Evolutionary conservation across 192 early-diverging fungal genomes (phyloP), one percentile per base, ranked within the genome.

Genomic region (Mortierella claussenii): DNA sequence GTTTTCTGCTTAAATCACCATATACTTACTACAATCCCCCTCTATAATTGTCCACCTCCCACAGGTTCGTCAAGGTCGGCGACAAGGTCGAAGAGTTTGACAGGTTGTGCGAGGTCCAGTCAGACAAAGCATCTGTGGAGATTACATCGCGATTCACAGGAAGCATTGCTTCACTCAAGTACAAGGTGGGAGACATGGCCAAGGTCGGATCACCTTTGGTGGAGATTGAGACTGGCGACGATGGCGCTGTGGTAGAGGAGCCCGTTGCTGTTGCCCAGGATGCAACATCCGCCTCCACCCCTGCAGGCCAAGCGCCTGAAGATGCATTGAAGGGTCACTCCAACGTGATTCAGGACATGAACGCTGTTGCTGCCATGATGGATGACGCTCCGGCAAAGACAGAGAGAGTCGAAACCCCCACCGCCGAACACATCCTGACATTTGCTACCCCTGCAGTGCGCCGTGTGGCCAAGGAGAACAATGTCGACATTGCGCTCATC

Each of bases 111-210:
- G 97, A 99, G 67, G 96, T 99, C 27, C 96, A 97, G 57, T 96
- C 94, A 13, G 97, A 99, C 81, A 99, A 99, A 85, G 97, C 97
- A 11, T 92, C 97, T n/a, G 97, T 97, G 10, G 96, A 99, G 81
- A 98, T 99, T 80, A 95, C 97, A 21, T 97, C 95, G 23, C 88
- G 97, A 9, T 99, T 89, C 69, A 92, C 96, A 60, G 97, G 97
- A 43, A 85, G 82, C 17, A 84, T 99, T 45, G 83, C 69, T 18
- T 89, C 93, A 60, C 83, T 99, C 4, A 79, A 97, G 78, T 91
- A 97, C 79, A 82, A 87, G 36, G 86, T 89, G 24, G 93, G 93
- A 60, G 94, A 95, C 36, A 93, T 99, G 82, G 97, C 97, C 20
- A 89, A 83, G 69, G 97, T 99, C 18, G 97, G 97, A 23, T 78